Percentiles rank a stretch among this genome's conserved stretches.
Conservation (phyloP, 345 rosid species). For the Clarkia xantiana region DNA sequence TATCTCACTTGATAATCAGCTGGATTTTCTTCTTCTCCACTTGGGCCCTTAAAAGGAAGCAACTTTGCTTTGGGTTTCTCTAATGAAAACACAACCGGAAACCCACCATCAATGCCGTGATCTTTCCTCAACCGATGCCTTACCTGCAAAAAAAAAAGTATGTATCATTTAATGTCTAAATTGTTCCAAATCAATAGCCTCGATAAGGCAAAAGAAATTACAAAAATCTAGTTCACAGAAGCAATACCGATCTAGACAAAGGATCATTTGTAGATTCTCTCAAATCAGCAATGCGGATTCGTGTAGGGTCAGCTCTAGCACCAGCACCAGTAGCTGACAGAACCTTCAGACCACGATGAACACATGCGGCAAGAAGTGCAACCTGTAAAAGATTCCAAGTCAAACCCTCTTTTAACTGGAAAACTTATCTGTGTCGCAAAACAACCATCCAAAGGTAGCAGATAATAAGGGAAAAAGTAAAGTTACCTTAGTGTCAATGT, state of each 20-base stretch:
- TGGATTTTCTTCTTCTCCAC: constrained; percentile 76
- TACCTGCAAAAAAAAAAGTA: constrained; percentile 38
- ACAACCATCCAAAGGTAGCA: no score
- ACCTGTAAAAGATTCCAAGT: constrained; percentile 39
- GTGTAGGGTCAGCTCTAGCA: constrained; percentile 96
- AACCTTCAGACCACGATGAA: constrained; percentile 72
- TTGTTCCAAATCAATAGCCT: no score
- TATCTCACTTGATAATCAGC: constrained; percentile 75
- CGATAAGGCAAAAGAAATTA: no score
- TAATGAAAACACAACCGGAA: constrained; percentile 80
- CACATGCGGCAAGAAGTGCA: constrained; percentile 91
- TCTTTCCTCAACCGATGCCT: constrained; percentile 78
- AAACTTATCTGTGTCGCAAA: no score
- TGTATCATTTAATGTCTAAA: not conserved
- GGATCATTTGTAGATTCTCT: constrained; percentile 81
- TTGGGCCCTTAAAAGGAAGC: constrained; percentile 67
- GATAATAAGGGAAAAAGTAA: constrained; percentile 1
- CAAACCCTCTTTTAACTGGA: not conserved
- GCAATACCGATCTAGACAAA: constrained; percentile 80
- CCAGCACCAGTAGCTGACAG: constrained; percentile 94
- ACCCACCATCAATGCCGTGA: constrained; percentile 82
- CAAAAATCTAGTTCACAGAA: no score
- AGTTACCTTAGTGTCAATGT: constrained; percentile 93
- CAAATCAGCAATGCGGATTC: constrained; percentile 86
- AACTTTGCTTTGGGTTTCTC: constrained; percentile 89